phyloP scores from a whole-genome alignment of 495 filamentous ascomycete species.

The Cryomyces antarcticus region DNA sequence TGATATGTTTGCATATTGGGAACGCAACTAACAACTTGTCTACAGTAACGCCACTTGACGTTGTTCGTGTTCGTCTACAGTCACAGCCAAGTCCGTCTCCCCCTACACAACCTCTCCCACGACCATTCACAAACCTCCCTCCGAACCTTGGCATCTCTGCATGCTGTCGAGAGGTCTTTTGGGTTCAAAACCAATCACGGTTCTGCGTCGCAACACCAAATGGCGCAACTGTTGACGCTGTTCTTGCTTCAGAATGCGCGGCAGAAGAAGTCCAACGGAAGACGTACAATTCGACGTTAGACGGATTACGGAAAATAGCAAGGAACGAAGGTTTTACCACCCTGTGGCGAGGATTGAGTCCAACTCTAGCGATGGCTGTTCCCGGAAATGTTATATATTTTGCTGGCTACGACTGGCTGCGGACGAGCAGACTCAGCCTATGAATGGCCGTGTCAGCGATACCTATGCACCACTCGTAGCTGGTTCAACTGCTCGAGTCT shows the following conservation, averaged over 20 bases:
- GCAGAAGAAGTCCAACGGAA: conserved; percentile 67
- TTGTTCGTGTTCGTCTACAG: conserved; percentile 86
- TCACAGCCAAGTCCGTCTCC: conserved; percentile 42
- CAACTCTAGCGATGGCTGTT: conserved; percentile 84
- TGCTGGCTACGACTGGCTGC: conserved; percentile 91
- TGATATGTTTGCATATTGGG: too few species aligned
- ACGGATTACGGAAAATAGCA: conserved; percentile 89
- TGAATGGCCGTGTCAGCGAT: conserved; percentile 38
- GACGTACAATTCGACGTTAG: conserved; percentile 76
- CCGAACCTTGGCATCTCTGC: conserved; percentile 77
- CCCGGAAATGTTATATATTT: conserved; percentile 97
- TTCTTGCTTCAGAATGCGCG: conserved; percentile 45
- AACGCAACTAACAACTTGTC: background rate
- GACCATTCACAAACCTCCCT: conserved; percentile 42
- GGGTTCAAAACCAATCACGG: conserved; percentile 67
- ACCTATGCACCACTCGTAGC: conserved; percentile 59
- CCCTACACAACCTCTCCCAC: conserved; percentile 12
- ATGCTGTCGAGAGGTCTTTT: conserved; percentile 95
- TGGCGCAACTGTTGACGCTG: conserved; percentile 6
- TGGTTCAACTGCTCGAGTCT: conserved; percentile 52
- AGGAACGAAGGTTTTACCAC: conserved; percentile 74
- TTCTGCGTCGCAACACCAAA: conserved; percentile 45
- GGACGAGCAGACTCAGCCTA: conserved; percentile 43
- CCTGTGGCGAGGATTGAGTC: conserved; percentile 81
- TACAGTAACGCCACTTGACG: conserved; percentile 84